phyloP scores from a whole-genome alignment of 2,329 filamentous ascomycete genomes.

The Teratosphaeriaceae sp. region DNA sequence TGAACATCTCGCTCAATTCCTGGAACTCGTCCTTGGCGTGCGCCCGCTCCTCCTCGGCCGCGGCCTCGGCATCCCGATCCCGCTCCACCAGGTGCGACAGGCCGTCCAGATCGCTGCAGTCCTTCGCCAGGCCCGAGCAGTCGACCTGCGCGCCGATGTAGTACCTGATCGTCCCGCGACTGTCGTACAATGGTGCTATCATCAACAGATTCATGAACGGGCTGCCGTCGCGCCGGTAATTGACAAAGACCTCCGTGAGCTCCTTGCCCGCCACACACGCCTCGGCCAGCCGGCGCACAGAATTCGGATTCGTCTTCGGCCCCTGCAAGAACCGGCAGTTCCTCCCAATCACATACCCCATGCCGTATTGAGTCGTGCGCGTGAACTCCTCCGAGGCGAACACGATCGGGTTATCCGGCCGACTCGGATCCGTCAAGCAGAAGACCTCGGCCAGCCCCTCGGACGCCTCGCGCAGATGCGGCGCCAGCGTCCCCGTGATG shows the following conservation, averaged over 20 bases:
- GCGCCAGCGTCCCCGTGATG: conserved; percentile 60
- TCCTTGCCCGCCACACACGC: conserved; percentile 59
- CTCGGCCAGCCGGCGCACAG: conserved; percentile 55
- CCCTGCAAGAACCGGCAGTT: conserved; percentile 77
- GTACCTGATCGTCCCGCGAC: conserved; percentile 59
- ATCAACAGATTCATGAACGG: conserved; percentile 73
- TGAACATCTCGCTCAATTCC: conserved; percentile 64
- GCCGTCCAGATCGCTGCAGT: conserved; percentile 59
- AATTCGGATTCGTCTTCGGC: conserved; percentile 59
- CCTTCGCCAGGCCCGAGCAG: conserved; percentile 60
- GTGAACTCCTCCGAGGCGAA: conserved; percentile 74
- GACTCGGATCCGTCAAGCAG: conserved; percentile 66
- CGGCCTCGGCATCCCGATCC: conserved; percentile 26
- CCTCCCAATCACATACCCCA: conserved; percentile 64
- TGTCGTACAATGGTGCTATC: conserved; percentile 65
- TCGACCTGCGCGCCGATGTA: conserved; percentile 69
- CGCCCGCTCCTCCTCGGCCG: conserved; percentile 27
- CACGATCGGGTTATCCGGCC: conserved; percentile 68
- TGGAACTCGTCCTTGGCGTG: conserved; percentile 56
- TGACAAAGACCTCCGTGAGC: conserved; percentile 66
- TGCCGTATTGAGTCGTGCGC: conserved; percentile 66
- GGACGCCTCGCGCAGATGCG: conserved; percentile 59
- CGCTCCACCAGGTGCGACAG: conserved; percentile 36
- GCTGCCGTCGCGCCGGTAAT: conserved; percentile 67
- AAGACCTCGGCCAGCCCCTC: conserved; percentile 72